phyloP scores from a whole-genome alignment of 495 filamentous ascomycete genomes.

The Evansstolkia leycettana region DNA sequence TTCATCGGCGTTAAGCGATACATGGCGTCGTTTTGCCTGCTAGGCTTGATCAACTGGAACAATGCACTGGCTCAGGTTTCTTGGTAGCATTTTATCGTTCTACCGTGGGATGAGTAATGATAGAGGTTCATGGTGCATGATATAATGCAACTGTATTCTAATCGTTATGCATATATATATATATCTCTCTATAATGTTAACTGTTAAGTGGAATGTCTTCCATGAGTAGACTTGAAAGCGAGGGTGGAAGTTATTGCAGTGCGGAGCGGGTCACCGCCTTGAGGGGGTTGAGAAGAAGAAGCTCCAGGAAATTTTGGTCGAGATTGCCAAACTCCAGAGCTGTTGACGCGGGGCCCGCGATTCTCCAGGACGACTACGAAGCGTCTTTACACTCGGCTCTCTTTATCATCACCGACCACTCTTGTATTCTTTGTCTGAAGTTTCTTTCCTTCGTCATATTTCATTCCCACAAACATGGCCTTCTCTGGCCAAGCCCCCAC shows the following conservation, averaged over 20 bases:
- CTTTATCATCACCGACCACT: slow-evolving; percentile 3
- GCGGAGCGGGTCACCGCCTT: slow-evolving; percentile 17
- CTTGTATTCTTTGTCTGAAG: no score
- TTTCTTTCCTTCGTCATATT: slow-evolving; percentile 11
- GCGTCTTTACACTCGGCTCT: slow-evolving; percentile 8
- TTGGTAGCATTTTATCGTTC: no score
- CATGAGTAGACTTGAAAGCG: no score
- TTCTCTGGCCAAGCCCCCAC: slow-evolving; percentile 98
- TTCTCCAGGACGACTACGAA: background rate
- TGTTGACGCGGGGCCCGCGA: slow-evolving; percentile 1
- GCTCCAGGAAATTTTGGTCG: slow-evolving; percentile 38
- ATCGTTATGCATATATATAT: no score
- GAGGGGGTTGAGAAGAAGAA: slow-evolving; percentile 15
- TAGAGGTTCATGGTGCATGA: no score
- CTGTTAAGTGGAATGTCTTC: no score
- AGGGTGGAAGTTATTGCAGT: slow-evolving; percentile 9
- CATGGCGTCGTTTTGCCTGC: no score
- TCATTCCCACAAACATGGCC: slow-evolving; percentile 49
- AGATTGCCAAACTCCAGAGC: slow-evolving; percentile 4
- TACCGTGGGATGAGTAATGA: no score
- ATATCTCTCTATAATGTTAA: no score
- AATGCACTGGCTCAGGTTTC: no score
- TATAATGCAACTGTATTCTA: no score
- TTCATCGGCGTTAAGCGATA: background rate
- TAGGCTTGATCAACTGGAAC: no score